A percentile compares a stretch with the other conserved stretches of the same genome.
Evolutionary conservation across 2,329 filamentous ascomycete genomes (phyloP).

Genomic region (Xylariaceae sp.): DNA sequence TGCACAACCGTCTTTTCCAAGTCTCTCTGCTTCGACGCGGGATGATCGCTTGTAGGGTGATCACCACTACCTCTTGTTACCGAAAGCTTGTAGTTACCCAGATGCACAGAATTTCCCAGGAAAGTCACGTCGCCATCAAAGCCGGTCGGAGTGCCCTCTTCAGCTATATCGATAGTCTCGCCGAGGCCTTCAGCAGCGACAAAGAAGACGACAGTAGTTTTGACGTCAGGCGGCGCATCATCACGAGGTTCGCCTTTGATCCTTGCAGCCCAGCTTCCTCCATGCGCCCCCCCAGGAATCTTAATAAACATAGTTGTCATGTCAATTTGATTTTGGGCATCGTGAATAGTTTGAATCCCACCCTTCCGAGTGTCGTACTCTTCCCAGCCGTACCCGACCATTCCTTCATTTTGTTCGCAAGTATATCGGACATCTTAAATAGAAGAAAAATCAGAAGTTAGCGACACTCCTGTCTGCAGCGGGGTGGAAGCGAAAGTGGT

Average conservation of each 20-base stretch:
- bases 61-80: slow-evolving; percentile 73
- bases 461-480: neutral
- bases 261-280: slow-evolving; percentile 89
- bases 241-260: slow-evolving; percentile 81
- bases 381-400: slow-evolving; percentile 97
- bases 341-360: slow-evolving; percentile 88
- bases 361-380: slow-evolving; percentile 91
- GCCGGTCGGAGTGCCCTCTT: slow-evolving; percentile 54
- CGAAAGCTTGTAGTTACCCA: slow-evolving; percentile 81
- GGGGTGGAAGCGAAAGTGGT: neutral
- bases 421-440: slow-evolving; percentile 82
- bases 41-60: slow-evolving; percentile 68
- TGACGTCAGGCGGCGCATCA: slow-evolving; percentile 69
- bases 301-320: slow-evolving; percentile 95
- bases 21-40: slow-evolving; percentile 70
- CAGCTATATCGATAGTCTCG: slow-evolving; percentile 63
- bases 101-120: slow-evolving; percentile 69
- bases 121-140: slow-evolving; percentile 69
- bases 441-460: slow-evolving; percentile 9
- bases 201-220: slow-evolving; percentile 83
- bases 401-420: slow-evolving; percentile 92
- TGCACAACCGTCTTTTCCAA: slow-evolving; percentile 78
- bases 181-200: slow-evolving; percentile 78
- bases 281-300: slow-evolving; percentile 81
- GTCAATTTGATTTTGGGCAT: slow-evolving; percentile 85